Evolutionary conservation across 2,329 filamentous ascomycete genomes (phyloP).

Genomic region (Xylaria sp.): DNA sequence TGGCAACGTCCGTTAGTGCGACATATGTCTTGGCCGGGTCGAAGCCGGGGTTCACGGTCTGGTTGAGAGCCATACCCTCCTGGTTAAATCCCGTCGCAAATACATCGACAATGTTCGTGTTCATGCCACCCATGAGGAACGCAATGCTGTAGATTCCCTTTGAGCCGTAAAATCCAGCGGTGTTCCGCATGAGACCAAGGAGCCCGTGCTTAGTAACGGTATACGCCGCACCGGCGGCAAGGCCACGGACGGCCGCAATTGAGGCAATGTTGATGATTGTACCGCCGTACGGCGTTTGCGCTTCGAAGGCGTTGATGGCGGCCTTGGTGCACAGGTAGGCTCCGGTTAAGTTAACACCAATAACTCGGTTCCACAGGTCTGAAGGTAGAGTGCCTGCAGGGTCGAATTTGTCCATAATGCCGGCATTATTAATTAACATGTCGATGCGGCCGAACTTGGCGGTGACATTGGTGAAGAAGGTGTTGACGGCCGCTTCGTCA

Average conservation of each 20-base stretch:
- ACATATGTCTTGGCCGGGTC: slow-evolving; percentile 47
- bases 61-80: slow-evolving; percentile 46
- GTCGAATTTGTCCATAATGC: slow-evolving; percentile 67
- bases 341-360: slow-evolving; percentile 68
- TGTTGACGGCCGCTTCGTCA: slow-evolving; percentile 47
- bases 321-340: slow-evolving; percentile 63
- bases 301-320: slow-evolving; percentile 61
- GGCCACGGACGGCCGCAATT: slow-evolving; percentile 36
- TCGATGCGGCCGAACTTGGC: slow-evolving; percentile 61
- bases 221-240: slow-evolving; percentile 58
- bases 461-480: slow-evolving; percentile 44
- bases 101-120: slow-evolving; percentile 64
- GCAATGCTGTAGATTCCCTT: slow-evolving; percentile 65
- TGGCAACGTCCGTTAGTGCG: slow-evolving; percentile 53
- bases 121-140: slow-evolving; percentile 65
- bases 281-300: slow-evolving; percentile 48
- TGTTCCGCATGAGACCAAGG: slow-evolving; percentile 67
- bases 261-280: slow-evolving; percentile 46
- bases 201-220: slow-evolving; percentile 66
- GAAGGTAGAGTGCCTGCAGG: slow-evolving; percentile 60
- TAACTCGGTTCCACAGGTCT: slow-evolving; percentile 63
- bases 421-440: slow-evolving; percentile 69
- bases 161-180: slow-evolving; percentile 64
- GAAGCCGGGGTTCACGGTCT: slow-evolving; percentile 47
- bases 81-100: slow-evolving; percentile 53